These are phyloP conservation scores for Scleroderma citrinum DNA, from an alignment of 768 basidiomycete species.

Conservation along the genomic window DNA sequence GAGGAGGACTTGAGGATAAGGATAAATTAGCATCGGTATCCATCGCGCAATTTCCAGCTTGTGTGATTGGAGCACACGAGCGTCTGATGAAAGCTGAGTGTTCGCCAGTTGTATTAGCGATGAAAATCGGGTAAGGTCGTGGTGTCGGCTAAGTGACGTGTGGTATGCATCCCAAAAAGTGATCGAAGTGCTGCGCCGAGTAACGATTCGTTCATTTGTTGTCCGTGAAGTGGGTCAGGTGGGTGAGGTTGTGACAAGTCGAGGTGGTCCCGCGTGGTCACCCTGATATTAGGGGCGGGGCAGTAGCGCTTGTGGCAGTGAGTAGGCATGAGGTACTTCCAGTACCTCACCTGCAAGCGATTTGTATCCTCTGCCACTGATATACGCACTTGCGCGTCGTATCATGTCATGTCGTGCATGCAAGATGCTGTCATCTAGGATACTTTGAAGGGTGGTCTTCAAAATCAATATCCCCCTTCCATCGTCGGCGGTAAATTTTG, in stretches of 20 bases:
- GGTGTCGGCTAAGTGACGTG: neutral
- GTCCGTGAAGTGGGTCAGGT: neutral
- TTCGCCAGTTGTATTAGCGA: too few relatives aligned
- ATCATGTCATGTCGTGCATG: neutral
- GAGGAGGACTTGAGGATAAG: neutral
- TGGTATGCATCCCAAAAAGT: too few relatives aligned
- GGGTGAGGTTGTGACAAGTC: neutral
- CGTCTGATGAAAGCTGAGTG: neutral
- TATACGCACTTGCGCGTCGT: neutral
- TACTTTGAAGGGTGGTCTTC: neutral
- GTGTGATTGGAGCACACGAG: neutral
- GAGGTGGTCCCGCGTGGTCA: neutral
- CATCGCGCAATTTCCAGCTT: neutral
- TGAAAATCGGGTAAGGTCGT: too few relatives aligned
- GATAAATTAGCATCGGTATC: neutral
- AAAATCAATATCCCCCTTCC: neutral
- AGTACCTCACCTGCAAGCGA: too few relatives aligned
- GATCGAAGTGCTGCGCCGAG: neutral
- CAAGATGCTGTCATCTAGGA: too few relatives aligned
- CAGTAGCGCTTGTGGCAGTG: neutral
- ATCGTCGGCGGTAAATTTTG: constrained; percentile 1
- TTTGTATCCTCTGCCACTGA: neutral
- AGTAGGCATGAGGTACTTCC: too few relatives aligned
- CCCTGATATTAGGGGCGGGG: neutral
- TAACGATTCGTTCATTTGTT: neutral